Evolutionary conservation across 2,329 filamentous ascomycete genomes (phyloP).

Genomic region (Thelonectria blattea): DNA sequence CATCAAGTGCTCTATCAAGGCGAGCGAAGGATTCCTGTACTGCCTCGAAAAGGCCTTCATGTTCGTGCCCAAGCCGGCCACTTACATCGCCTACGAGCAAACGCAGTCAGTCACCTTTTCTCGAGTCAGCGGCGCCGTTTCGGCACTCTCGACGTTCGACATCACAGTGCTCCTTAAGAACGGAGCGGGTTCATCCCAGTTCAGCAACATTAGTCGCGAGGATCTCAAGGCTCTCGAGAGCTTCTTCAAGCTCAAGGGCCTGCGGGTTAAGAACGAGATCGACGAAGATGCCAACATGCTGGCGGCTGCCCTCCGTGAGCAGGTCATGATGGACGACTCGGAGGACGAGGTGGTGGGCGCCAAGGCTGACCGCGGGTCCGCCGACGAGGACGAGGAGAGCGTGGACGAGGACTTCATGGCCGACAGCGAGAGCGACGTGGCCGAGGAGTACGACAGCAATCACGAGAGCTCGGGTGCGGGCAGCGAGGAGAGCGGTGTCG

Average conservation of each 20-base stretch:
- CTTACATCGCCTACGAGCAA: conserved; percentile 95
- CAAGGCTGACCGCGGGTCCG: conserved; percentile 81
- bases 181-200: conserved; percentile 87
- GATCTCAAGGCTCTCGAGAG: conserved; percentile 95
- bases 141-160: conserved; percentile 93
- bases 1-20: conserved; percentile 99
- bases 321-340: conserved; percentile 82
- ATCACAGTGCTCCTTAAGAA: conserved; percentile 92
- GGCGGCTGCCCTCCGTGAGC: conserved; percentile 81
- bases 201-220: conserved; percentile 99
- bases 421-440: conserved; percentile 92
- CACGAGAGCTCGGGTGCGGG: conserved; percentile 85
- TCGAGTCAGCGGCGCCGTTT: conserved; percentile 91
- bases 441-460: conserved; percentile 91
- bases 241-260: conserved; percentile 95
- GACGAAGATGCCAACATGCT: conserved; percentile 86
- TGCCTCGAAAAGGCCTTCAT: conserved; percentile 98
- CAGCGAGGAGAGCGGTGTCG: conserved; percentile 60
- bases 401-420: conserved; percentile 95
- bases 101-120: conserved; percentile 93
- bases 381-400: conserved; percentile 94
- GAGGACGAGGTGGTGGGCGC: conserved; percentile 79
- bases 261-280: conserved; percentile 98
- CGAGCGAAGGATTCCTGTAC: conserved; percentile 96
- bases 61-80: conserved; percentile 98